Evolutionary conservation across 768 basidiomycete genomes (phyloP), one percentile per base, ranked within the genome.

Genomic region (Crucibulum laeve): DNA sequence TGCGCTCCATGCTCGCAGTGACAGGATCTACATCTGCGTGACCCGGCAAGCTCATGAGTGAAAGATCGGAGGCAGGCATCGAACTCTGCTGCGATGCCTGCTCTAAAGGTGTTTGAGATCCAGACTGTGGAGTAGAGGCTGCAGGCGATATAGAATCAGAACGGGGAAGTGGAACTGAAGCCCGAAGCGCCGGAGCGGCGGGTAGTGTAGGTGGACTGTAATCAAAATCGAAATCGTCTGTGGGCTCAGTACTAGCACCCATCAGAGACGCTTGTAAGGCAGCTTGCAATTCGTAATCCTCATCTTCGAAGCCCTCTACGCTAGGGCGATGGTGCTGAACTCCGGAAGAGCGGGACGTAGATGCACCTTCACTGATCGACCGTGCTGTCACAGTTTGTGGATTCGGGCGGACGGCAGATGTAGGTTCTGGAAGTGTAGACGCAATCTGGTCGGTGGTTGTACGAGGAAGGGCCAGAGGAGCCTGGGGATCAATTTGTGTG

Each of bases 221-320:
- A n/a, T 56, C 38, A 18, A 50, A 46, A 23, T 50, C 45, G 22
- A 46, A 18, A 23, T 43, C 49, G 11, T 46, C 43, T 8, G 52
- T 14, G 33, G 48, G 38, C 42, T 23, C 43, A 41, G 50, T 5
- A 15, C 43, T 46, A 18, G 51, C 30, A 25, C 60, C 60, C 56
- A 68, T 67, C 33, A 94, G 64, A 3, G 90, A 92, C 2, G 90
- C 91, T 53, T 90, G 89, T 38, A 94, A 67, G 0, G 88, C 92
- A 4, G 82, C 87, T 58, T 96, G 93, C 2, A 95, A 75, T 45
- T 91, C 88, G 53, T 82, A 75, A 59, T 96, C 92, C 56, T 92
- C 91, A 50, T 91, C 87, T 46, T 87, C 91, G 35, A 87, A 64
- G 2, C 68, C 76, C 32, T 65, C 66, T 1, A 63, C 47, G 15